Percentiles rank a stretch among this genome's conserved stretches.
Evolutionary conservation across 345 rosid species (phyloP).

Genomic region (Moringa oleifera): DNA sequence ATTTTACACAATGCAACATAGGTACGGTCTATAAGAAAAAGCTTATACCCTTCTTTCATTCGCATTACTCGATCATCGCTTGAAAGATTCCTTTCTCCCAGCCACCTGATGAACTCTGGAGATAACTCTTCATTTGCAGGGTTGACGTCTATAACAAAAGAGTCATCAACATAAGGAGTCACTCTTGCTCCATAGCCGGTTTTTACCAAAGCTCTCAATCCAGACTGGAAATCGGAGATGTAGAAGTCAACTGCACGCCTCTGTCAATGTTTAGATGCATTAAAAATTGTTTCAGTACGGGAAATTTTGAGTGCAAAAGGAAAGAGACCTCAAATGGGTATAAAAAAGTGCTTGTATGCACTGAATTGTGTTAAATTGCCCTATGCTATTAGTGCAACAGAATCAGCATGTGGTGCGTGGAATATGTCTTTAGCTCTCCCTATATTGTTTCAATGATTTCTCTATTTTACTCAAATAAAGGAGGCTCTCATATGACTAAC

Average conservation of each 20-base stretch:
- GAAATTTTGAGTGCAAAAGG: too few relatives aligned
- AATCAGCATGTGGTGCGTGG: too few relatives aligned
- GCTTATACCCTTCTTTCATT: constrained; percentile 61
- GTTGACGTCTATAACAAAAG: constrained; percentile 49
- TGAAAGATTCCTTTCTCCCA: constrained; percentile 59
- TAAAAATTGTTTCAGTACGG: too few relatives aligned
- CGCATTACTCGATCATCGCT: constrained; percentile 65
- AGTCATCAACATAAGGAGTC: constrained; percentile 67
- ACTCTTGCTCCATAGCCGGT: constrained; percentile 64
- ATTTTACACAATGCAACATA: not conserved
- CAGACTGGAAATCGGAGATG: constrained; percentile 82
- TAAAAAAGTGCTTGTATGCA: too few relatives aligned
- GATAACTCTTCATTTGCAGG: constrained; percentile 53
- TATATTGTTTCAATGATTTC: too few relatives aligned
- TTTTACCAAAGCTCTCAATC: constrained; percentile 74
- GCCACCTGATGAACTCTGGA: constrained; percentile 62
- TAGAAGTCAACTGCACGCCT: constrained; percentile 77
- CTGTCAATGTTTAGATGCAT: constrained; percentile 29
- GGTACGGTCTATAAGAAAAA: not conserved
- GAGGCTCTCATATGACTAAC: too few relatives aligned
- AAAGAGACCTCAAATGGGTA: too few relatives aligned
- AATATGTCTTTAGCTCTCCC: too few relatives aligned
- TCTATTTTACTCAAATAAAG: too few relatives aligned
- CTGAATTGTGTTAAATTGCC: too few relatives aligned
- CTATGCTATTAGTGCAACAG: too few relatives aligned